Evolutionary conservation across 768 basidiomycete genomes (phyloP), one percentile per base, ranked within the genome.

Genomic region (Goffeauzyma gilvescens): DNA sequence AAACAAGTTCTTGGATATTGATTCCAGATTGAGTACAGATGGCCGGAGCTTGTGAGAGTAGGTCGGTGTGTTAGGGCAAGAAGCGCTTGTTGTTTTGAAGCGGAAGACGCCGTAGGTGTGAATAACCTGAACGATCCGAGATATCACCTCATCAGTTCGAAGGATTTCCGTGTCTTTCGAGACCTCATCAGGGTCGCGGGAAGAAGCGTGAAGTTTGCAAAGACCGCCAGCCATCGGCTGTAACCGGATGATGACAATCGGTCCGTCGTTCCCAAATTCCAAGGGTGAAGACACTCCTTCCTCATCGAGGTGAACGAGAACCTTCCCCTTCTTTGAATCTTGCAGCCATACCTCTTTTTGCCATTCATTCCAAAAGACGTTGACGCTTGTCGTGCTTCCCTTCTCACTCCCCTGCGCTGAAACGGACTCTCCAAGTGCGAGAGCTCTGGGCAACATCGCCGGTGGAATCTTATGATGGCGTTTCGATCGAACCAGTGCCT

Each of bases 301-400:
- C 14, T 77, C 72, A 59, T 90, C 85, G 42, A 95, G 75, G 51
- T 87, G 84, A 30, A 90, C 71, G 8, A 85, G 78, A 18, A 86
- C 74, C 67, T 87, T 89, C 22, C 78, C 79, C 86, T 90, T 52
- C n/a, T n/a, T n/a, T n/a, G n/a, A n/a, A n/a, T n/a, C n/a, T n/a
- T n/a, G n/a, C n/a, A n/a, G n/a, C n/a, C n/a, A n/a, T n/a, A n/a
- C n/a, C n/a, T n/a, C n/a, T n/a, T n/a, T n/a, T 52, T 82, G 76
- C 59, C 87, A 90, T 14, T 90, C 72, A 54, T 89, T 87, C 66
- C 76, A 89, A 60, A n/a, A n/a, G n/a, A n/a, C n/a, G n/a, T n/a
- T n/a, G n/a, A n/a, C n/a, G n/a, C n/a, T n/a, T n/a, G n/a, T n/a
- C n/a, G n/a, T n/a, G n/a, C n/a, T n/a, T n/a, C n/a, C n/a, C n/a